Base-by-base conservation (phyloP, 129 eudicot genomes). In the Artemisia tridentata region DNA sequence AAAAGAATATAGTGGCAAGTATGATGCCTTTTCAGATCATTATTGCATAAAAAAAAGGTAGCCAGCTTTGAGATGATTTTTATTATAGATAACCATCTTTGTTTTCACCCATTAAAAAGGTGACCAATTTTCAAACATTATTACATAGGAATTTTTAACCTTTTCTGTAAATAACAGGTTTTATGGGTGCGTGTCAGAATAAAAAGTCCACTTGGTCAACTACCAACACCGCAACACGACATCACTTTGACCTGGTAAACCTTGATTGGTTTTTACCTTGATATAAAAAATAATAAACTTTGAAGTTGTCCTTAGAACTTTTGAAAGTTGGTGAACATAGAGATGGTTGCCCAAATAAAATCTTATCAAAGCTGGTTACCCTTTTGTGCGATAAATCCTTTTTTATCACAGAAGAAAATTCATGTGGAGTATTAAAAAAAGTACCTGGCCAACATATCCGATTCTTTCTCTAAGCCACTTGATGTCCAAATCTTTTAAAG, bases 361-460 rank as follows among this genome's bases (percentile, higher is more conserved):
- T 41, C 65, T 7, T 31, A 21, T 11, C 25, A 71, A 20, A 3
- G 58, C 17, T 46, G 8, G 8, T 71, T 71, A 45, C n/a, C 67
- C 46, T 21, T 21, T 53, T 53, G 48, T 46, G 58, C 67, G 46
- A 46, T 27, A 46, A n/a, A 72, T 34, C 27, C 62, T 46, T 15
- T 6, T 8, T 16, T 72, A 65, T 29, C 29, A 52, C 80, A 55
- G 25, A 69, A 65, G 12, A 65, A 17, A 50, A 67, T 31, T 69
- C 15, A 59, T 38, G 50, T 31, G 55, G 59, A 76, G 66, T 65
- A 20, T 68, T 50, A n/a, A 72, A 45, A 18, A 47, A 65, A 68
- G 41, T 23, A 15, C 99, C 99, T 95, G 99, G 72, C 99, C 99
- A 52, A 95, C 99, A 47, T 90, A 95, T 84, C 99, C 99, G 54